Base-by-base conservation (phyloP, 306 rosid genomes). In the Adenanthera pavonina region DNA sequence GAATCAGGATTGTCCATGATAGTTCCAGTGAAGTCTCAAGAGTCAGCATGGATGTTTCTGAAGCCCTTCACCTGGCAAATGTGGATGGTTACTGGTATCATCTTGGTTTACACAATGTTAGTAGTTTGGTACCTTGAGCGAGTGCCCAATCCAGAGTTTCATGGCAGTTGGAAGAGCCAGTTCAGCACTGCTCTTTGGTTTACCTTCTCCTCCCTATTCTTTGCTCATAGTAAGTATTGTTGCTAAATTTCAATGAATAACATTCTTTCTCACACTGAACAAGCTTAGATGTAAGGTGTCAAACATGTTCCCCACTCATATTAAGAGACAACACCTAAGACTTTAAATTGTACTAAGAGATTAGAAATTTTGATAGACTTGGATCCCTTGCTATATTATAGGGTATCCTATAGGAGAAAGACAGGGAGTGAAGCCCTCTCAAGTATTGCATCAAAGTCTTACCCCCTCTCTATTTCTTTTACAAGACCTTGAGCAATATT, bases 131-230 rank as follows among this genome's bases (percentile, higher is more conserved):
- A 80, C 83, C 74, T 93, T 47, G 97, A 93, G 87, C 75, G 81
- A 38, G 82, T 19, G 25, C 52, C 82, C 5, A 90, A 91, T 82
- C 83, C 86, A 1, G 93, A 85, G 61, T 93, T 93, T 76, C 49
- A 81, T 1, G 97, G 95, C 76, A 46, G 80, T 16, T 75, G 74
- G 92, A 87, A 75, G 74, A 79, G 78, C 44, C 97, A 93, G 77
- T 74, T 93, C 9, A 78, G 89, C 85, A 90, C 87, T 60, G 69
- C 93, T 25, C 54, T 85, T 79, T 90, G 83, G 91, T 93, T 93
- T 79, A 86, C 90, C 67, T 87, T 90, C 89, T 89, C 92, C 69
- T 85, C 94, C 40, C 84, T 93, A 52, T 93, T 93, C 93, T 91
- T 87, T 81, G 90, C 93, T 52, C 94, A 93, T 2, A 89, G 97